A percentile compares a stretch with the other conserved stretches of the same genome.
Evolutionary conservation across 2,329 filamentous ascomycete species (phyloP).

Genomic region (Shiraia bambusicola): DNA sequence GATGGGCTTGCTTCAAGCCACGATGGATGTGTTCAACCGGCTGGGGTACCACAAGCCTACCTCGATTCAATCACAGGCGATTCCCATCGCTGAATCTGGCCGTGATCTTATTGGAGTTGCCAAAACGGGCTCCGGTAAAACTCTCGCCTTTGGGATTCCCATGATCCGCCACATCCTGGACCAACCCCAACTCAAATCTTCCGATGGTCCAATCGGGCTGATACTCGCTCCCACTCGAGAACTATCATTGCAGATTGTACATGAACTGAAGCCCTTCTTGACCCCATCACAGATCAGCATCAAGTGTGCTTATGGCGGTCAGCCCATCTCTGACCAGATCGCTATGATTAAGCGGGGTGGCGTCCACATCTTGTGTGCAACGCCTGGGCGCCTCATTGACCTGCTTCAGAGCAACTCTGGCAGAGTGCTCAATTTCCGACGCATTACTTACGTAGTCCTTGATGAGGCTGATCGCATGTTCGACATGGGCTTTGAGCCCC

Average conservation of each 20-base stretch:
- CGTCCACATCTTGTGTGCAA: conserved; percentile 86
- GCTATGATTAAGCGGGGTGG: conserved; percentile 93
- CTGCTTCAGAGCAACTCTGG: conserved; percentile 89
- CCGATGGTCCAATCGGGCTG: conserved; percentile 83
- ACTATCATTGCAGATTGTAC: conserved; percentile 88
- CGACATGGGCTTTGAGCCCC: conserved; percentile 98
- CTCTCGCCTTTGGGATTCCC: conserved; percentile 88
- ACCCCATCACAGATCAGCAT: conserved; percentile 82
- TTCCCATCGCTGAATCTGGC: conserved; percentile 93
- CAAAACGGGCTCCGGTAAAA: conserved; percentile 97
- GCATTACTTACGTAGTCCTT: conserved; percentile 91
- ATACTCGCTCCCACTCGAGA: conserved; percentile 95
- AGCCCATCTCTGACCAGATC: conserved; percentile 96
- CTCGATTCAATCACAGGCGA: conserved; percentile 90
- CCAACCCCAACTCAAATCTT: conserved; percentile 75
- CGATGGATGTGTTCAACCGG: conserved; percentile 78
- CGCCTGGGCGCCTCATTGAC: conserved; percentile 93
- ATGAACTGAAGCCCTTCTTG: conserved; percentile 91
- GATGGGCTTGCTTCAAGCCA: conserved; percentile 84
- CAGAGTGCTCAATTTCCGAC: conserved; percentile 85
- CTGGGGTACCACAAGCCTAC: conserved; percentile 87
- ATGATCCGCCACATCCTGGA: conserved; percentile 99
- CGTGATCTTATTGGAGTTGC: conserved; percentile 94
- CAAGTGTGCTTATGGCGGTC: conserved; percentile 91
- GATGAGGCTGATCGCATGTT: conserved; percentile 99